These are phyloP conservation scores for Umbelopsis vinacea DNA, from an alignment of 192 early-diverging fungal genomes.

Conservation along the genomic window DNA sequence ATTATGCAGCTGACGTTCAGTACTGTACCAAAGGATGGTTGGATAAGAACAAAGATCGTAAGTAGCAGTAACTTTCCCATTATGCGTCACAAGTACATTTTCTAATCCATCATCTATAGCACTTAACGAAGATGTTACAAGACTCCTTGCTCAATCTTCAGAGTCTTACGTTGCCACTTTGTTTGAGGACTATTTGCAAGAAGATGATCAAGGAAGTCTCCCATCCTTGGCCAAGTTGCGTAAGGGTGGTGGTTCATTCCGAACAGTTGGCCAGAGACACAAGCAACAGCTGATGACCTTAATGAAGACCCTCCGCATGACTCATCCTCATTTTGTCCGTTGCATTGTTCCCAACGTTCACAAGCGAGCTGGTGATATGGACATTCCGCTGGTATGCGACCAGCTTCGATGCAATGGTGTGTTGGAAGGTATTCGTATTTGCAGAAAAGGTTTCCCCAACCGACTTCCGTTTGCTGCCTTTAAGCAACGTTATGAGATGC, in stretches of 20 bases:
- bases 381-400: conserved; percentile 86
- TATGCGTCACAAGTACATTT: neutral
- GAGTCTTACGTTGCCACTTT: conserved; percentile 80
- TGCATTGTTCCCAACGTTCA: conserved; percentile 96
- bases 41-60: conserved; percentile 96
- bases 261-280: conserved; percentile 93
- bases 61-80: neutral
- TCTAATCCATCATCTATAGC: neutral
- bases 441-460: conserved; percentile 94
- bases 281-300: conserved; percentile 91
- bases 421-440: conserved; percentile 95
- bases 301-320: conserved; percentile 90
- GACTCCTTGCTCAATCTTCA: conserved; percentile 80
- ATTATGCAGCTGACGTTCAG: conserved; percentile 97
- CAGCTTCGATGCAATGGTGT: conserved; percentile 98
- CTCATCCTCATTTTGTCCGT: conserved; percentile 97
- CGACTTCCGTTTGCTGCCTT: conserved; percentile 92
- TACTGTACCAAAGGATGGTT: conserved; percentile 92
- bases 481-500: conserved; percentile 90
- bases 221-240: conserved; percentile 42
- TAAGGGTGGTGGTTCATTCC: conserved; percentile 85
- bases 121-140: conserved; percentile 92
- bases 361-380: conserved; percentile 83
- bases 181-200: conserved; percentile 81
- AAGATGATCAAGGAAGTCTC: conserved; percentile 46